Evolutionary conservation across 2,329 filamentous ascomycete genomes (phyloP).

Genomic region (Macrophomina pseudophaseolina): DNA sequence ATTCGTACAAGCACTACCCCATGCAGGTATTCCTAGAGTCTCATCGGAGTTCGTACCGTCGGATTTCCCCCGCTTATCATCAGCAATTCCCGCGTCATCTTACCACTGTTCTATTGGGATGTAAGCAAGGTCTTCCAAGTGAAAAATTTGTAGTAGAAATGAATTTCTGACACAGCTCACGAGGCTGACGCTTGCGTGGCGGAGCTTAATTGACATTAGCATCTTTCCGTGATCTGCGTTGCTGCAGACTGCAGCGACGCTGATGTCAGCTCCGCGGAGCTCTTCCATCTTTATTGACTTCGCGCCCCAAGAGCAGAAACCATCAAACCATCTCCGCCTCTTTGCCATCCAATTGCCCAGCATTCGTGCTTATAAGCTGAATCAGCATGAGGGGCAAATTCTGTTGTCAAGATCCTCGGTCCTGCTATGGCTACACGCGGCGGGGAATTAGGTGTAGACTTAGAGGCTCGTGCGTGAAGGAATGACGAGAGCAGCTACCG

Average conservation of each 20-base stretch:
- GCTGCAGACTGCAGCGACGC: neutral
- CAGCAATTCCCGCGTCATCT: neutral
- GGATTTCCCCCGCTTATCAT: neutral
- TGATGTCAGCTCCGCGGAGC: neutral
- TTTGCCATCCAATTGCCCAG: neutral
- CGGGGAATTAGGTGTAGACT: too few relatives aligned
- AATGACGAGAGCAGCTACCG: too few relatives aligned
- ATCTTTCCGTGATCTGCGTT: neutral
- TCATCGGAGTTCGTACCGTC: neutral
- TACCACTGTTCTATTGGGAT: neutral
- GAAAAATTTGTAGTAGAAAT: neutral
- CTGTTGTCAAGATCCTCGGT: too few relatives aligned
- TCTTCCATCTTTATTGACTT: neutral
- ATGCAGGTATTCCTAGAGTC: too few relatives aligned
- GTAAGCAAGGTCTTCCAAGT: neutral
- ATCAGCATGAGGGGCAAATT: neutral
- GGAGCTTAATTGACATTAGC: slow-evolving; percentile 4
- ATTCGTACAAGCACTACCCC: too few relatives aligned
- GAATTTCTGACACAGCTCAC: neutral
- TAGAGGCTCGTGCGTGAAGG: too few relatives aligned
- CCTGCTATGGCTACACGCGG: too few relatives aligned
- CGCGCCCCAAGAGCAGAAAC: neutral
- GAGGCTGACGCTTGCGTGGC: neutral
- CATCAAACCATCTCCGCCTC: neutral
- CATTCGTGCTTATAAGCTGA: neutral